Evolutionary conservation across 441 rosid species (phyloP).

Genomic region (Euphorbia corollata): DNA sequence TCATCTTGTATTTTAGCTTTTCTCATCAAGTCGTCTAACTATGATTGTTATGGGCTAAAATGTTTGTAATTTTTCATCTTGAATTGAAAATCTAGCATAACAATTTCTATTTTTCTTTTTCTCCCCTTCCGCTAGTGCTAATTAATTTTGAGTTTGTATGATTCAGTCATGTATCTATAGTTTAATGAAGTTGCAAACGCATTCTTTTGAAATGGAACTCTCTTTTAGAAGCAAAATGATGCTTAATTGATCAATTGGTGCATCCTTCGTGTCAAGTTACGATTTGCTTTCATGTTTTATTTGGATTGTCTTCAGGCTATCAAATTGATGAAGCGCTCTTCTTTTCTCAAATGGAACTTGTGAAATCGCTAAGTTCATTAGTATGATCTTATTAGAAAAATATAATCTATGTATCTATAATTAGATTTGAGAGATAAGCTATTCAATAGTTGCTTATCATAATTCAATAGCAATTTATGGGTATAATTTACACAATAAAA

Average conservation of each 20-base stretch:
- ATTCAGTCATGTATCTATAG: neutral
- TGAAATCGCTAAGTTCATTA: neutral
- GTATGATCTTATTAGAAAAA: neutral
- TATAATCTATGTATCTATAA: neutral
- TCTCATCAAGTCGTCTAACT: no score
- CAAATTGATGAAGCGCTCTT: neutral
- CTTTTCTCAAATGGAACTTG: neutral
- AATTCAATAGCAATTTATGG: neutral
- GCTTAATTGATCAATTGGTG: neutral
- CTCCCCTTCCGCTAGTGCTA: neutral
- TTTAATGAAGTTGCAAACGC: neutral
- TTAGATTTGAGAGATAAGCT: slow-evolving; percentile 1
- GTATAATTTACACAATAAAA: neutral
- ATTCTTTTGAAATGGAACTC: neutral
- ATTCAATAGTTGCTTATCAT: neutral
- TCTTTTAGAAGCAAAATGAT: neutral
- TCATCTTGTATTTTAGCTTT: no score
- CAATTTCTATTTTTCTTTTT: neutral
- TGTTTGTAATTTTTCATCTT: no score
- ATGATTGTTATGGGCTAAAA: no score
- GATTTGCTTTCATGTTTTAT: neutral
- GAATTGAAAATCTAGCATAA: no score
- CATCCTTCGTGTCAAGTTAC: neutral
- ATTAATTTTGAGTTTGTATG: slow-evolving; percentile 7
- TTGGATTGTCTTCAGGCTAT: neutral